Evolutionary conservation across 2,329 filamentous ascomycete genomes (phyloP).

Genomic region (Aspergillus nomiae): DNA sequence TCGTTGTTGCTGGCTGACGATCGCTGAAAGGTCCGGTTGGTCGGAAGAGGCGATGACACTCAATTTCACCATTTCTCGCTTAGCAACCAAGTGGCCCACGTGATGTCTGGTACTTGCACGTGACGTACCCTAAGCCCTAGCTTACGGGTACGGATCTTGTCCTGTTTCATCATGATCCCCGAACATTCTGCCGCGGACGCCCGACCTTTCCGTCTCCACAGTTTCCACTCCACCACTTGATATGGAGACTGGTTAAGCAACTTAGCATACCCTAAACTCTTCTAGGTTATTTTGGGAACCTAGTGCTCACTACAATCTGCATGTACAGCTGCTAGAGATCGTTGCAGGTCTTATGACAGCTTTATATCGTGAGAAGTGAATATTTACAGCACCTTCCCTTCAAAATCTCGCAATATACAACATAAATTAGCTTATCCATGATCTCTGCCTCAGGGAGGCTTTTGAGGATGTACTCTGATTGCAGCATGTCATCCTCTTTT

Average conservation of each 20-base stretch:
- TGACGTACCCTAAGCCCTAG: constrained; percentile 44
- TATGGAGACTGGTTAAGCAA: background rate
- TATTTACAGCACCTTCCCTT: no score
- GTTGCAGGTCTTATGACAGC: background rate
- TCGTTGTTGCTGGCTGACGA: constrained; percentile 47
- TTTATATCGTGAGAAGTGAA: no score
- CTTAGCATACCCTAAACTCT: constrained; percentile 3
- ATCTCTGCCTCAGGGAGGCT: no score
- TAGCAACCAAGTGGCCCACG: constrained; percentile 40
- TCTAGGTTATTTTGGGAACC: background rate
- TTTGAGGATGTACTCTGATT: background rate
- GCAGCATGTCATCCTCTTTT: background rate
- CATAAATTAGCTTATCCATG: no score
- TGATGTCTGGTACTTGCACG: constrained; percentile 1
- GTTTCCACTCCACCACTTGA: constrained; percentile 9
- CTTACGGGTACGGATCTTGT: background rate
- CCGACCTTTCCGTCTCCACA: constrained; percentile 13
- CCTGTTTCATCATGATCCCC: background rate
- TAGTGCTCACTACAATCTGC: background rate
- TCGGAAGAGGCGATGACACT: constrained; percentile 35
- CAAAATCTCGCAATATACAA: no score
- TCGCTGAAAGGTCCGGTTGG: constrained; percentile 37
- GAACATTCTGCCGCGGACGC: constrained; percentile 1
- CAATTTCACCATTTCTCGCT: constrained; percentile 48
- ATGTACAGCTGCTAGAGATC: background rate